Base-by-base conservation (phyloP, 306 rosid species). In the Phaseolus lunatus region DNA sequence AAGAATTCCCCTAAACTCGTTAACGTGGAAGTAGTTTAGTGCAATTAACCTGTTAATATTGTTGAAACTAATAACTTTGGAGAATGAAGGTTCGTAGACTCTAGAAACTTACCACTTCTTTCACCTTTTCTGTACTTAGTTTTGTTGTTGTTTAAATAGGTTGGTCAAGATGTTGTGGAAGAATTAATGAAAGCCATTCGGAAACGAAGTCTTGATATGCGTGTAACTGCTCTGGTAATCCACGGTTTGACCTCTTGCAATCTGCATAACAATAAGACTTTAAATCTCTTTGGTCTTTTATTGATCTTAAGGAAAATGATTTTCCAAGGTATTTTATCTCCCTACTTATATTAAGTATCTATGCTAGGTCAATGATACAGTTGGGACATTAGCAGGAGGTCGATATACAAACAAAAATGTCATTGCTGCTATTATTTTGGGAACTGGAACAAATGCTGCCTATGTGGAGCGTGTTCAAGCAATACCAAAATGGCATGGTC, bases 401-500 rank as follows among this genome's bases (percentile, higher is more conserved):
- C 87, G 93, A 80, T 86, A 91, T 80, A 15, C 72, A 39, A 73
- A 90, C 81, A 86, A 66, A 20, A 88, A 89, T 88, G 98, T 87
- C 33, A 52, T 91, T 82, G 97, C 93, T 71, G 93, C 97, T 58
- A 88, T 93, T 81, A 93, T 93, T 80, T 82, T 93, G 78, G 98
- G 98, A 67, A 93, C 97, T 9, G 98, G 98, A 72, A 93, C 97
- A 78, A 93, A 93, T 82, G 98, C 98, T 6, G 98, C 98, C 3
- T 93, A 93, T 43, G 93, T 91, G 33, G 98, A 93, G 74, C 86
- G 83, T 58, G 98, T 93, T 67, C 90, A 91, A 35, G 92, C 98
- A 64, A 93, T 93, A 81, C 98, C 98, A 76, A 93, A 93, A 76
- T 93, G 93, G 98, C 98, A 91, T 45, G 98, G 97, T 76, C 87